Percentiles rank a stretch among this genome's conserved stretches.
phyloP scores from a whole-genome alignment of 2,329 filamentous ascomycete genomes.

The Aspergillus novofumigatus region DNA sequence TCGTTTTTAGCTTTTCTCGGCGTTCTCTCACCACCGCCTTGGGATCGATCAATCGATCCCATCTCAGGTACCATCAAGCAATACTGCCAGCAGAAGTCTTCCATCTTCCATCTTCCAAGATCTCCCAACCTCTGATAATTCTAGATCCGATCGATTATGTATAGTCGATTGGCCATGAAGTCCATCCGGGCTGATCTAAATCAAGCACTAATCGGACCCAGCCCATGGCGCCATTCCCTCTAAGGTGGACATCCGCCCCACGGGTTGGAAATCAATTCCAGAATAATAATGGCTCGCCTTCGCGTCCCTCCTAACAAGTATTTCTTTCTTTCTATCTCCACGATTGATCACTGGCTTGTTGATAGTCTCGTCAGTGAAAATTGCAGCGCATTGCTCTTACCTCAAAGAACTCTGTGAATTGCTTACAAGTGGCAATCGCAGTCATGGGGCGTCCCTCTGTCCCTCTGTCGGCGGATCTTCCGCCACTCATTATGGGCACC shows the following conservation, averaged over 20 bases:
- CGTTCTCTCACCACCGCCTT: background rate
- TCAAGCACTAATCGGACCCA: constrained; percentile 11
- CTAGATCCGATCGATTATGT: background rate
- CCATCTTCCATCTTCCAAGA: too few relatives aligned
- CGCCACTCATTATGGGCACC: constrained; percentile 48
- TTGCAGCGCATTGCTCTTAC: background rate
- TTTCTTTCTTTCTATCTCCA: background rate
- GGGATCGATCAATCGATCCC: too few relatives aligned
- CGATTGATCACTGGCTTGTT: background rate
- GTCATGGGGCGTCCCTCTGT: constrained; percentile 26
- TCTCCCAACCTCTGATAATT: background rate
- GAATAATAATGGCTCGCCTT: constrained; percentile 1
- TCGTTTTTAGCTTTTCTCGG: background rate
- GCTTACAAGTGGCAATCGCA: background rate
- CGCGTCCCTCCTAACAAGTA: constrained; percentile 1
- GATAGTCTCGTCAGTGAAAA: background rate
- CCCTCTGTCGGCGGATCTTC: constrained; percentile 40
- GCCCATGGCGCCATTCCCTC: constrained; percentile 21
- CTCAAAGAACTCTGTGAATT: background rate
- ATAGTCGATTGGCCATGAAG: background rate
- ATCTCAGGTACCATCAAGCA: background rate
- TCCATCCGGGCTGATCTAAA: background rate
- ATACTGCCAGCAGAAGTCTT: background rate
- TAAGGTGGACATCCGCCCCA: background rate
- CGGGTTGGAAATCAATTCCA: constrained; percentile 9